Base-by-base conservation (phyloP, 345 rosid species). In the Sapria himalayana region DNA sequence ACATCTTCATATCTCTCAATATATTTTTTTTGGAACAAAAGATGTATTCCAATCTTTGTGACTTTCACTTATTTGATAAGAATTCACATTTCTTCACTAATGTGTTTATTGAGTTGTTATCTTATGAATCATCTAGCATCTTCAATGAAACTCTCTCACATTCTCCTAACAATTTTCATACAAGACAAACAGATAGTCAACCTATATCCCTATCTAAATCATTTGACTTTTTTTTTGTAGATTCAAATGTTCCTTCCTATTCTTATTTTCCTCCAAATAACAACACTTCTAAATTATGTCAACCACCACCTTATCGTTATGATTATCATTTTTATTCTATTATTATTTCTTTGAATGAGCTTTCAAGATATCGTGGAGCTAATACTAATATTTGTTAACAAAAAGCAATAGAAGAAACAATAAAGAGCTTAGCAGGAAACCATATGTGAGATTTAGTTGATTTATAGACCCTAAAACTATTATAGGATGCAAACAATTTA, bases 1-100 rank as follows among this genome's bases (percentile, higher is more conserved):
- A 12, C 15, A 14, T 5, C 37, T 34, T 34, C n/a, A n/a, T n/a
- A 34, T 34, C 5, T 34, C 37, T 14, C 1, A 14, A 5, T 18
- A 34, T 18, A 34, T n/a, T 14, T 34, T 34, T 34, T 14, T 34
- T 2, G 37, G 37, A 34, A 34, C 37, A 34, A 12, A 34, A 34
- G 37, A 34, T 34, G 15, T 34, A 12, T 18, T 34, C 3, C 13
- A 12, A 14, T 3, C 5, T 34, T 7, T 3, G 15, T 12, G 5
- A 1, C 4, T 34, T 34, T 34, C 37, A 34, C n/a, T 7, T 34
- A 5, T 5, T 5, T 5, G 7, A 18, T 34, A 10, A 34, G 15
- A 7, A 5, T 5, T 18, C n/a, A 34, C 37, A 8, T 1, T 27
- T n/a, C 31, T 27, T 27, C 31, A 27, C 11, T 27, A 11, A 27